A percentile compares a stretch with the other conserved stretches of the same genome.
Conservation (phyloP, 2,329 filamentous ascomycete species). For the Orbilia javanica region DNA sequence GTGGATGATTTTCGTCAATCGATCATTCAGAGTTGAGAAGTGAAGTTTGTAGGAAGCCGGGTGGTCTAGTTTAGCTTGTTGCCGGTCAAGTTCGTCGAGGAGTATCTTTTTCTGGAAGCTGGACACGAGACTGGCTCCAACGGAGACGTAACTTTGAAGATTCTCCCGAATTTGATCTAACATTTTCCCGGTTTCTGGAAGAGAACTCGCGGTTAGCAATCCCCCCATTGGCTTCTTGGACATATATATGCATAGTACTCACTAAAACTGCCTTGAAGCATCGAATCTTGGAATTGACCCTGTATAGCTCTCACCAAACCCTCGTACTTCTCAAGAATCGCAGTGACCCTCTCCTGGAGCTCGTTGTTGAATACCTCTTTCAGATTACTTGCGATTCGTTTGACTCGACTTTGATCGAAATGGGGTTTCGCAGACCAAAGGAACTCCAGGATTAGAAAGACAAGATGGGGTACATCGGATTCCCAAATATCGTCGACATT, state of each 20-base stretch:
- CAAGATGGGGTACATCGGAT: slow-evolving; percentile 31
- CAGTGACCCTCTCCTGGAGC: slow-evolving; percentile 2
- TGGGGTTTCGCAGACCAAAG: slow-evolving; percentile 47
- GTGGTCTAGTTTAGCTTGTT: slow-evolving; percentile 1
- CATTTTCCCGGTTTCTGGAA: slow-evolving; percentile 35
- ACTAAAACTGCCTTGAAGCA: slow-evolving; percentile 20
- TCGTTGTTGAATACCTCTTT: slow-evolving; percentile 32
- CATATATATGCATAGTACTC: neutral
- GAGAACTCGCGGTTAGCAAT: no score
- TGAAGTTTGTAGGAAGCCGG: slow-evolving; percentile 10
- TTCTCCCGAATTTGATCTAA: slow-evolving; percentile 24
- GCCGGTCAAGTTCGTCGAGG: slow-evolving; percentile 13
- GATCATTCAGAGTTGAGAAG: slow-evolving; percentile 21
- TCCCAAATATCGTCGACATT: slow-evolving; percentile 39
- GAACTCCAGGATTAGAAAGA: slow-evolving; percentile 45
- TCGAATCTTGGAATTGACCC: slow-evolving; percentile 24
- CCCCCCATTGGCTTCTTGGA: no score
- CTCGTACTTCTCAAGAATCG: slow-evolving; percentile 22
- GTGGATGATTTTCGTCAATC: slow-evolving; percentile 14
- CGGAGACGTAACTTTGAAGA: slow-evolving; percentile 25
- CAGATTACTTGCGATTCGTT: slow-evolving; percentile 26
- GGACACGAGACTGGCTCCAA: neutral
- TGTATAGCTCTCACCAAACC: neutral
- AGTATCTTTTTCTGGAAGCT: neutral
- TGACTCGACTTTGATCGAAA: slow-evolving; percentile 37